A percentile compares a stretch with the other conserved stretches of the same genome.
Evolutionary conservation across 2,329 filamentous ascomycete species (phyloP).

Genomic region (Epichloe aotearoae): DNA sequence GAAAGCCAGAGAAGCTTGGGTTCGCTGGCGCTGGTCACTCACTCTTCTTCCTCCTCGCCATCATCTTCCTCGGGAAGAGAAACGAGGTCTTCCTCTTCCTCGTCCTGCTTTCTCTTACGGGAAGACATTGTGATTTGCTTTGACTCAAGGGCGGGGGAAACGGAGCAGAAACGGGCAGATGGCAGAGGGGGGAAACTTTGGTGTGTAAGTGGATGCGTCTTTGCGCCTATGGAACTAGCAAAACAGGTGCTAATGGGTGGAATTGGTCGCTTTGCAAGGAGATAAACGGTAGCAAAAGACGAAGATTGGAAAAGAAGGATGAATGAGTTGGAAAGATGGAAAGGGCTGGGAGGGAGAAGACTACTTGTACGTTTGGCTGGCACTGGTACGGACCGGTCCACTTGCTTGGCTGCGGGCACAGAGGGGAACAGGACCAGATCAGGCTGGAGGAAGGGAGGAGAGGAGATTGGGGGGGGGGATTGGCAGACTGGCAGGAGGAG

Average conservation of each 20-base stretch:
- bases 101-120: conserved; percentile 46
- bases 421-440: not conserved
- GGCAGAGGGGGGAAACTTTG: not conserved
- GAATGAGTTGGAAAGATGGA: not conserved
- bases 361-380: conserved; percentile 8
- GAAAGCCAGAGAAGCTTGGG: not conserved
- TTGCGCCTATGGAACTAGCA: not conserved
- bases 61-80: conserved; percentile 39
- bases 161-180: not conserved
- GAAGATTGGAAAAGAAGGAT: not conserved
- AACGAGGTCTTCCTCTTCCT: conserved; percentile 42
- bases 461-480: not conserved
- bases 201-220: conserved; percentile 5
- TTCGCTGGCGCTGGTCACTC: conserved; percentile 17
- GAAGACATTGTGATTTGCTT: conserved; percentile 26
- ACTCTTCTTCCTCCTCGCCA: conserved; percentile 42
- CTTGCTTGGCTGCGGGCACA: conserved; percentile 1
- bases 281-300: not conserved
- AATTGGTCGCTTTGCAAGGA: not conserved
- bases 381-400: not conserved
- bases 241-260: not conserved
- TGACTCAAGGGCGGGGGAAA: not conserved
- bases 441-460: conserved; percentile 1
- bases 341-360: conserved; percentile 5
- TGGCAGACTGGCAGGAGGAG: not conserved